Conservation (phyloP, 2,329 filamentous ascomycete species). For the Scedosporium apiospermum region DNA sequence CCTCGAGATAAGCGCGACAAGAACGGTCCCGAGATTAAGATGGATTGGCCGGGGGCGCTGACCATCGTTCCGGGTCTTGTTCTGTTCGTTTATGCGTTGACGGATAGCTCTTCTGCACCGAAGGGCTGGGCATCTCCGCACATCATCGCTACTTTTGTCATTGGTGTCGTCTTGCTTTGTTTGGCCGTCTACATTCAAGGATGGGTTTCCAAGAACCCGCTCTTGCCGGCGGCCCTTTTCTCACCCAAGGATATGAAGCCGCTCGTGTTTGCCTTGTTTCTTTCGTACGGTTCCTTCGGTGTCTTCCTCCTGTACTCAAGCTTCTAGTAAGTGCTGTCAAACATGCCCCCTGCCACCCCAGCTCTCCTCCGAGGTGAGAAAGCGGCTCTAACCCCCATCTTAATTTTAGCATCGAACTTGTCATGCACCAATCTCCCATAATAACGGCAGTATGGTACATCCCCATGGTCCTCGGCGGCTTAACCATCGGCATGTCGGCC, state of each 20-base stretch:
- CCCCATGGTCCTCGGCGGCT: slow-evolving; percentile 49
- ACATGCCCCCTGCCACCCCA: no score
- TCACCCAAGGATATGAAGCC: slow-evolving; percentile 50
- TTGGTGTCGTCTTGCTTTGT: slow-evolving; percentile 44
- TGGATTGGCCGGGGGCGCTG: slow-evolving; percentile 52
- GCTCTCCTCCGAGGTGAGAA: neutral
- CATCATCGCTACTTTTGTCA: slow-evolving; percentile 48
- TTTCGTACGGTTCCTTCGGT: slow-evolving; percentile 43
- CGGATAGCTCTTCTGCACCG: slow-evolving; percentile 53
- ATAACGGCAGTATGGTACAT: slow-evolving; percentile 49
- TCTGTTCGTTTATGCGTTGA: slow-evolving; percentile 58
- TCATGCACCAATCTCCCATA: slow-evolving; percentile 41
- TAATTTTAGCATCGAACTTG: slow-evolving; percentile 36
- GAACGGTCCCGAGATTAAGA: slow-evolving; percentile 19
- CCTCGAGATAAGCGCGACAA: slow-evolving; percentile 21
- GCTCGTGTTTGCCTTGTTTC: slow-evolving; percentile 43
- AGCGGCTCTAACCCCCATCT: slow-evolving; percentile 4
- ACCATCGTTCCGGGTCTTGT: slow-evolving; percentile 49
- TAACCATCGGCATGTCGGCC: slow-evolving; percentile 43
- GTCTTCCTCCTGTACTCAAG: slow-evolving; percentile 55
- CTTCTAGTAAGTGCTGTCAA: slow-evolving; percentile 43
- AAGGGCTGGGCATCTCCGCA: slow-evolving; percentile 56
- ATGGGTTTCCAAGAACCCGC: slow-evolving; percentile 47
- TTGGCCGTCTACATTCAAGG: slow-evolving; percentile 53
- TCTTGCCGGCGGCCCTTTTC: slow-evolving; percentile 56